Percentiles rank a stretch among this genome's conserved stretches.
These are phyloP conservation scores for Ophiostoma pallidulum DNA, from an alignment of 2,329 filamentous ascomycete species.

Conservation along the genomic window DNA sequence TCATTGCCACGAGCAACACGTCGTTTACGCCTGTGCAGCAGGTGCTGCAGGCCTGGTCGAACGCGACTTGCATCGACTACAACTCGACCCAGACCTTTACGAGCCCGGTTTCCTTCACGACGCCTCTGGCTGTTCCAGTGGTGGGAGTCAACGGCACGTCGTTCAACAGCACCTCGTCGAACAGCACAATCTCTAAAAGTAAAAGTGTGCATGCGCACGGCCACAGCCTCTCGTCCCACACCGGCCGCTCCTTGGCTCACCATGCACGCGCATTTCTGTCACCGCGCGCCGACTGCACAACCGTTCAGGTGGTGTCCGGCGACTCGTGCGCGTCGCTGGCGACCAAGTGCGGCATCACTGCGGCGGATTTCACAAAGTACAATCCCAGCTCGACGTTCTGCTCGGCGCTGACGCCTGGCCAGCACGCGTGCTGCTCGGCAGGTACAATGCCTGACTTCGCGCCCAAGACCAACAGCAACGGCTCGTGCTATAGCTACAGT, in stretches of 20 bases:
- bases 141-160: no score
- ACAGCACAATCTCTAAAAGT: no score
- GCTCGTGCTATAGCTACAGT: constrained; percentile 26
- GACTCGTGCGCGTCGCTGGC: constrained; percentile 12
- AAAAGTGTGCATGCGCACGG: no score
- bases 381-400: constrained; percentile 23
- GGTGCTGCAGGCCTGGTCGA: constrained; percentile 23
- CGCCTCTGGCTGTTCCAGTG: neutral
- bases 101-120: neutral
- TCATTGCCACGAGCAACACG: constrained; percentile 24
- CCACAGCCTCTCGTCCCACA: neutral
- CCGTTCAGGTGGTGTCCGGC: constrained; percentile 7
- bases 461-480: constrained; percentile 27
- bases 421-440: constrained; percentile 29
- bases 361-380: constrained; percentile 19
- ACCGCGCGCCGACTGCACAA: constrained; percentile 9
- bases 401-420: constrained; percentile 23
- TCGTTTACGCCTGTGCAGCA: constrained; percentile 25
- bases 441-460: constrained; percentile 26
- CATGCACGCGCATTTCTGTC: neutral
- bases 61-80: constrained; percentile 20
- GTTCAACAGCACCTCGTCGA: no score
- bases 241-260: neutral
- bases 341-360: constrained; percentile 13
- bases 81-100: constrained; percentile 14